Evolutionary conservation across 768 basidiomycete genomes (phyloP), one percentile per base, ranked within the genome.

Genomic region (Cyathus striatus): DNA sequence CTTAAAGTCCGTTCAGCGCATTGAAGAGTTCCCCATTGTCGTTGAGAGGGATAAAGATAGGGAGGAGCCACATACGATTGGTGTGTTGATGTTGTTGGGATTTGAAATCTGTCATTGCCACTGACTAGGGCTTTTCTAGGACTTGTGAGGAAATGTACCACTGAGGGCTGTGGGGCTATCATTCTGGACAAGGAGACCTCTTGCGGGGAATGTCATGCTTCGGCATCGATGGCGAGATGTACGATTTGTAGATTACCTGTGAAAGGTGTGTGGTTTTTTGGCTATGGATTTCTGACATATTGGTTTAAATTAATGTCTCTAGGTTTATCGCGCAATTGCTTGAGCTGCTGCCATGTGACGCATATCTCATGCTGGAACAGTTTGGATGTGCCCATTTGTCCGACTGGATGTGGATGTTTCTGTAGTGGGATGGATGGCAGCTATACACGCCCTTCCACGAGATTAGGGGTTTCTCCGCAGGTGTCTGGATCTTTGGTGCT

Each of bases 161-260:
- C 57, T 25, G 44, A 37, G 6, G 55, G 55, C 21, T 83, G 81
- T 49, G 58, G 59, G 9, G 54, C 54, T 21, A 45, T 58, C 6
- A 51, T 72, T 14, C 55, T 56, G 3, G 52, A 60, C 0, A 65
- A 69, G 14, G 53, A 56, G 12, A 63, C 54, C 26, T 49, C 60
- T 2, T 86, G 79, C 53, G 52, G 60, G 20, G 54, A 60, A 22
- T 80, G 75, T 46, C 65, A 61, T 42, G 62, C 61, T 6, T 60
- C 64, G n/a, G 69, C 62, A 33, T 64, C 62, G 4, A 70, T 69
- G 57, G 65, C 79, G 2, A 61, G 61, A 5, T 91, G 89, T 55
- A 76, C 85, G 0, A 73, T 90, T 14, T 90, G 89, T 57, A 73
- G 86, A 38, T 72, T 90, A 23, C 83, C 86, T 5, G 79, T 84